Percentiles rank a stretch among this genome's conserved stretches.
These are phyloP conservation scores for Fusarium guadeloupense DNA, from an alignment of 2,329 filamentous ascomycete genomes.

Conservation along the genomic window DNA sequence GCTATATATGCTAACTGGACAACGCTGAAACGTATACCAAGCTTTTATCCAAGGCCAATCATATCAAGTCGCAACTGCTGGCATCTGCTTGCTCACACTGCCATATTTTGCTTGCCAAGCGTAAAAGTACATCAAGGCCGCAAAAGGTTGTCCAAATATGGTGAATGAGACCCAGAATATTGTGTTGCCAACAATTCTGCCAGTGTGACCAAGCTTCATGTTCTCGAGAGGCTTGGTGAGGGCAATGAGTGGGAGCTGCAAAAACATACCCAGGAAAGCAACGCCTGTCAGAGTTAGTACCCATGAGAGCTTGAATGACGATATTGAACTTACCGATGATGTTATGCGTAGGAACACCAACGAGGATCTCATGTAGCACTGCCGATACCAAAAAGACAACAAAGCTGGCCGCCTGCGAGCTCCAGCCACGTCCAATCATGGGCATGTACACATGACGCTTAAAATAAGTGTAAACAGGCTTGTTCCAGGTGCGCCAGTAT, in stretches of 20 bases:
- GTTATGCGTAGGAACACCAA: conserved; percentile 94
- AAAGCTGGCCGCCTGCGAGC: conserved; percentile 73
- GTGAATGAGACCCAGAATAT: conserved; percentile 98
- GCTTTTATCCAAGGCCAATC: not conserved
- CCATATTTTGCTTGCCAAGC: conserved; percentile 99
- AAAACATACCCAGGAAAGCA: conserved; percentile 92
- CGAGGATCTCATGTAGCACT: conserved; percentile 88
- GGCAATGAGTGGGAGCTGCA: conserved; percentile 88
- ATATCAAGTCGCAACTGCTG: conserved; percentile 12
- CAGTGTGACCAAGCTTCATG: conserved; percentile 73
- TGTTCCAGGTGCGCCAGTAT: conserved; percentile 98
- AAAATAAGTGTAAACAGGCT: conserved; percentile 97
- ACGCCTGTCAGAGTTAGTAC: conserved; percentile 66
- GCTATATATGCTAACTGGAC: not conserved
- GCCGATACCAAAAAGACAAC: conserved; percentile 90
- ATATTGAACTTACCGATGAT: conserved; percentile 72
- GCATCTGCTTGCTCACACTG: conserved; percentile 68
- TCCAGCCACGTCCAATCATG: conserved; percentile 84
- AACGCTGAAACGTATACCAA: conserved; percentile 5
- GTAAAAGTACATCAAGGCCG: conserved; percentile 94
- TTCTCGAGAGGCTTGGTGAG: conserved; percentile 83
- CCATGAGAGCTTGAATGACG: not conserved
- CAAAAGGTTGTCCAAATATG: conserved; percentile 92
- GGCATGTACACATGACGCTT: conserved; percentile 92
- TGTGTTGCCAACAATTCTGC: conserved; percentile 85